Evolutionary conservation across 2,329 filamentous ascomycete species (phyloP).

Genomic region (Colletotrichum somersetense): DNA sequence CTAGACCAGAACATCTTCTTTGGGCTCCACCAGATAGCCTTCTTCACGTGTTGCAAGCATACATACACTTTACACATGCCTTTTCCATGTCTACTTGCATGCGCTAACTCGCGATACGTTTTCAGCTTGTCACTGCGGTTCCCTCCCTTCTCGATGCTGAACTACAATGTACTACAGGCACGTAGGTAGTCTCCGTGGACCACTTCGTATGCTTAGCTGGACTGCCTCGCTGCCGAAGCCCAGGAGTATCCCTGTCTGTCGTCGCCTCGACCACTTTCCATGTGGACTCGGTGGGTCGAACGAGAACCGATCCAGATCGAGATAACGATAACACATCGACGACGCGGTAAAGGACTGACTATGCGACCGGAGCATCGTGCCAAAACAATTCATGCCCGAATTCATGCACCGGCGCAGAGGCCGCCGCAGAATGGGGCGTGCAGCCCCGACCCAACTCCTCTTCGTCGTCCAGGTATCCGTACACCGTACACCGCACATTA

Average conservation of each 20-base stretch:
- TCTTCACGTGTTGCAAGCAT: no score
- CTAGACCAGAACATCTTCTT: no score
- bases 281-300: background rate
- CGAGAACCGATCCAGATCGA: slow-evolving; percentile 26
- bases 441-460: background rate
- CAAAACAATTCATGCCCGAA: background rate
- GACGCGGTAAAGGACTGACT: background rate
- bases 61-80: no score
- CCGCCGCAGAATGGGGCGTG: background rate
- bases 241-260: slow-evolving; percentile 22
- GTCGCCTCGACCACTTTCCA: background rate
- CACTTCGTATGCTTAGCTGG: no score
- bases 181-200: no score
- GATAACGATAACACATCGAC: slow-evolving; percentile 35
- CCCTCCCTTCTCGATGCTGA: no score
- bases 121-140: no score
- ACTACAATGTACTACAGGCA: no score
- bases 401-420: slow-evolving; percentile 24
- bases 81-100: no score
- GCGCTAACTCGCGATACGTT: no score
- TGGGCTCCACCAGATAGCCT: no score
- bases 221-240: background rate
- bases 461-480: background rate
- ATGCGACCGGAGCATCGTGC: background rate
- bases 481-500: background rate